phyloP scores from a whole-genome alignment of 2,329 filamentous ascomycete species.

The Ascochyta koolunga region DNA sequence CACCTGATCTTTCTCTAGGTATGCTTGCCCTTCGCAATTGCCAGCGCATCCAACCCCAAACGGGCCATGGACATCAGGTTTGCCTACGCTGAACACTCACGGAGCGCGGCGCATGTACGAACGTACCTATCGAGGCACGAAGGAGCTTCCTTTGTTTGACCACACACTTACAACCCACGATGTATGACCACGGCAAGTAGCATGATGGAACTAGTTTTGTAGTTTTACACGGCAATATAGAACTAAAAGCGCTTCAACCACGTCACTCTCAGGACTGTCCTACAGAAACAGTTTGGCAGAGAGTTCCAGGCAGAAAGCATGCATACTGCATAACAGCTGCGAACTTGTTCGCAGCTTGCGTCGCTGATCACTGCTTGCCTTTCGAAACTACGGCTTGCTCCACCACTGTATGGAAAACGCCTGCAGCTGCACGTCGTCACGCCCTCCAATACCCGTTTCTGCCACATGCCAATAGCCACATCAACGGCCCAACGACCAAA shows the following conservation, averaged over 20 bases:
- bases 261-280: background rate
- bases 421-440: conserved; percentile 15
- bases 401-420: background rate
- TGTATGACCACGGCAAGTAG: background rate
- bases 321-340: conserved; percentile 11
- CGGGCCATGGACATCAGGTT: background rate
- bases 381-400: conserved; percentile 4
- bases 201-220: background rate
- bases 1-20: conserved; percentile 1
- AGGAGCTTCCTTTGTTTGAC: background rate
- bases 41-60: conserved; percentile 3
- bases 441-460: conserved; percentile 10
- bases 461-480: conserved; percentile 11
- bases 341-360: conserved; percentile 24
- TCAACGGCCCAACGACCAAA: conserved; percentile 1
- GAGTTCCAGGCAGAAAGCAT: background rate
- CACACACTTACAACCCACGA: background rate
- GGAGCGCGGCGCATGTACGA: conserved; percentile 6
- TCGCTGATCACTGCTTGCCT: conserved; percentile 16
- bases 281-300: background rate
- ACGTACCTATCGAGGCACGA: background rate
- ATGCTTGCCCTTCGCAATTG: background rate
- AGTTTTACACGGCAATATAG: background rate
- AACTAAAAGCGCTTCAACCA: background rate
- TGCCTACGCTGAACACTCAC: background rate